These are phyloP conservation scores for Lachnellula occidentalis DNA, from an alignment of 2,329 filamentous ascomycete species.

Conservation along the genomic window DNA sequence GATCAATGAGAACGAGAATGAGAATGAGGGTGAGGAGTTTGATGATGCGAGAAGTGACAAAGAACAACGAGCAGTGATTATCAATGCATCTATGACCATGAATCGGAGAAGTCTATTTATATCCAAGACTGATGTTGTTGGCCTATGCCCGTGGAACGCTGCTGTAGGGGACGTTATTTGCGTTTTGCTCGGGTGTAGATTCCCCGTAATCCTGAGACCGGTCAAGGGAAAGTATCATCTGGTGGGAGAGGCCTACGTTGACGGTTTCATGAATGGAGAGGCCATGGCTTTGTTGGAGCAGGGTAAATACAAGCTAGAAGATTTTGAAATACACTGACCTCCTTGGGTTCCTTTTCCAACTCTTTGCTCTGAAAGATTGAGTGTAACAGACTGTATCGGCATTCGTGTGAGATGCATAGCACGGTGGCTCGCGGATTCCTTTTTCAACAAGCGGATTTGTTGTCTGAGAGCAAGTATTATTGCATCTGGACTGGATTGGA, in stretches of 20 bases:
- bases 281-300: constrained; percentile 14
- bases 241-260: constrained; percentile 27
- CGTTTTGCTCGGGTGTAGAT: constrained; percentile 24
- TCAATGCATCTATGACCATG: constrained; percentile 21
- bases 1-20: neutral
- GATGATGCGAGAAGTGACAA: constrained; percentile 10
- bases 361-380: too few species aligned
- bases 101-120: constrained; percentile 22
- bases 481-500: too few species aligned
- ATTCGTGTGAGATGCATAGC: too few species aligned
- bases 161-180: constrained; percentile 20
- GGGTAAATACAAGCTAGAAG: constrained; percentile 4
- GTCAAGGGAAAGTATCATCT: constrained; percentile 12
- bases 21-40: neutral
- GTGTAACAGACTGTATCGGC: too few species aligned
- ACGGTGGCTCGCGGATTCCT: too few species aligned
- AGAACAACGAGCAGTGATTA: constrained; percentile 12
- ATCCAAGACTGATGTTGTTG: constrained; percentile 8
- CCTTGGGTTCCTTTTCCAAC: neutral
- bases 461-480: too few species aligned
- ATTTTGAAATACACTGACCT: constrained; percentile 23
- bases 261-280: constrained; percentile 26
- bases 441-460: neutral
- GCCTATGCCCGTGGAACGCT: constrained; percentile 18
- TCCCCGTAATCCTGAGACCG: constrained; percentile 22